A percentile compares a stretch with the other conserved stretches of the same genome.
These are phyloP conservation scores for Cryphonectria nitschkei DNA, from an alignment of 2,329 filamentous ascomycete genomes.

Conservation along the genomic window DNA sequence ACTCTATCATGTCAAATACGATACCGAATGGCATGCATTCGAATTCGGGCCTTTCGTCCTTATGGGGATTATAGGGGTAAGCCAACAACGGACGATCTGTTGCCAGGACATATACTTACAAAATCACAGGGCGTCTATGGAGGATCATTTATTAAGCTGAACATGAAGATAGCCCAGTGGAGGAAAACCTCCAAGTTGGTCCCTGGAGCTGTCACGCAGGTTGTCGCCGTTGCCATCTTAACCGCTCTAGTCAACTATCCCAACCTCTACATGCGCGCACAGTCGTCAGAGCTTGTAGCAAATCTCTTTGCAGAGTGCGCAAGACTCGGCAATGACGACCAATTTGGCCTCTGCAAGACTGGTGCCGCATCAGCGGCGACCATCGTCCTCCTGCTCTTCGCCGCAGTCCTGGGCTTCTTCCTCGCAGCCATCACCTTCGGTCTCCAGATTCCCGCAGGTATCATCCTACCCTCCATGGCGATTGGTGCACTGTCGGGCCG, in stretches of 20 bases:
- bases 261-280: slow-evolving; percentile 93
- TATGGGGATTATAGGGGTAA: slow-evolving; percentile 78
- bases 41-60: slow-evolving; percentile 87
- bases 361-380: slow-evolving; percentile 81
- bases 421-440: slow-evolving; percentile 90
- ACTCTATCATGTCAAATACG: slow-evolving; percentile 93
- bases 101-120: not conserved
- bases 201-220: slow-evolving; percentile 77
- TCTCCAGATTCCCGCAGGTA: slow-evolving; percentile 90
- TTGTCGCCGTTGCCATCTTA: slow-evolving; percentile 75
- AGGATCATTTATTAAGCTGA: slow-evolving; percentile 90
- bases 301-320: slow-evolving; percentile 91
- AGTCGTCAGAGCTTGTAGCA: slow-evolving; percentile 88
- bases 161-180: slow-evolving; percentile 85
- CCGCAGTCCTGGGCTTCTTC: slow-evolving; percentile 81
- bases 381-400: slow-evolving; percentile 80
- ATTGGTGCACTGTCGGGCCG: slow-evolving; percentile 91
- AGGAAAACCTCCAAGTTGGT: slow-evolving; percentile 69
- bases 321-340: slow-evolving; percentile 80
- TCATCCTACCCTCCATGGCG: slow-evolving; percentile 94
- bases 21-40: slow-evolving; percentile 89
- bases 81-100: slow-evolving; percentile 30
- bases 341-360: slow-evolving; percentile 86
- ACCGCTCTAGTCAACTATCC: slow-evolving; percentile 93
- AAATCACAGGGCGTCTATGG: slow-evolving; percentile 76